Evolutionary conservation across 2,329 filamentous ascomycete genomes (phyloP).

Genomic region (Diaporthe amygdali): DNA sequence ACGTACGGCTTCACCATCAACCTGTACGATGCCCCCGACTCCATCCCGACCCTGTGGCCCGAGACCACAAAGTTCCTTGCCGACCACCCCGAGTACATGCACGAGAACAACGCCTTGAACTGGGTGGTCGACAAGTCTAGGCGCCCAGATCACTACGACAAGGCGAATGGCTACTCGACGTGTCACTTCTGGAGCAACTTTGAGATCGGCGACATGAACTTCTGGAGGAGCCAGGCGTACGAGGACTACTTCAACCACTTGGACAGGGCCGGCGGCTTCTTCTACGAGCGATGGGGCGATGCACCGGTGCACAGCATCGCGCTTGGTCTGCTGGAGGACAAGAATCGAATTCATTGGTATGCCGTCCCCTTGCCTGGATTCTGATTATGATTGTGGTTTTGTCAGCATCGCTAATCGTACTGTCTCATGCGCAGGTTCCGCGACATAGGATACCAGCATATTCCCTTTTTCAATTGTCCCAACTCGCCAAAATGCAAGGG

Average conservation of each 20-base stretch:
- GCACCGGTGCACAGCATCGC: slow-evolving; percentile 96
- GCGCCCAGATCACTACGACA: slow-evolving; percentile 78
- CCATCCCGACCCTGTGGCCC: slow-evolving; percentile 91
- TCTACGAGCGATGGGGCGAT: slow-evolving; percentile 98
- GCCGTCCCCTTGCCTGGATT: slow-evolving; percentile 36
- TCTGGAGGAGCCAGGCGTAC: slow-evolving; percentile 90
- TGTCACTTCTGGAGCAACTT: slow-evolving; percentile 99
- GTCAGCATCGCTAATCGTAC: not conserved
- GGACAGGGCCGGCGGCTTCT: slow-evolving; percentile 93
- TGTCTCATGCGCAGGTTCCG: slow-evolving; percentile 75
- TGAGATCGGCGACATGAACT: slow-evolving; percentile 90
- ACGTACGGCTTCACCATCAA: slow-evolving; percentile 99
- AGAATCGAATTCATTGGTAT: slow-evolving; percentile 90
- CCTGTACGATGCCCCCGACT: slow-evolving; percentile 89
- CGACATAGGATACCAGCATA: slow-evolving; percentile 97
- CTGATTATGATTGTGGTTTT: not conserved
- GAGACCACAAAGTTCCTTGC: slow-evolving; percentile 90
- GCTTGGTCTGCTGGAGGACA: slow-evolving; percentile 89
- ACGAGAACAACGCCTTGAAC: slow-evolving; percentile 82
- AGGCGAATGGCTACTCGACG: slow-evolving; percentile 92
- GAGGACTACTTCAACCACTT: slow-evolving; percentile 97
- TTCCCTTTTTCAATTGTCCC: slow-evolving; percentile 98
- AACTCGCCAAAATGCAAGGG: slow-evolving; percentile 93
- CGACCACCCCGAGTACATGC: slow-evolving; percentile 80
- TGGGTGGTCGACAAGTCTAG: slow-evolving; percentile 84